Conservation (phyloP, 1,284 basidiomycete species). For the Mycocalia duriaeana region DNA sequence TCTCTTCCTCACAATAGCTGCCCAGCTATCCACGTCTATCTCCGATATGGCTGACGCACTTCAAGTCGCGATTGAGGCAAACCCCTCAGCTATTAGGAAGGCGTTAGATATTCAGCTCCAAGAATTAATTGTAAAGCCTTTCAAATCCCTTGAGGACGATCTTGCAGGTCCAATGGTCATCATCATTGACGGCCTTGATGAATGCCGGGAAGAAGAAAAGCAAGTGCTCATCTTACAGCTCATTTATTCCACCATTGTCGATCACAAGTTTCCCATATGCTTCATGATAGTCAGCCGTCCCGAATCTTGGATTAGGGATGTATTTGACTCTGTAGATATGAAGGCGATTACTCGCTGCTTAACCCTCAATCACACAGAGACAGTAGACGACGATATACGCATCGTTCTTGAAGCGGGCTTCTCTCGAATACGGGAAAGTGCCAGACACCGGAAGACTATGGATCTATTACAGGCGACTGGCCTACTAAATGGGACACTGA, state of each 20-base stretch:
- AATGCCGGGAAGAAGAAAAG: background rate
- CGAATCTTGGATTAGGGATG: background rate
- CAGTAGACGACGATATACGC: background rate
- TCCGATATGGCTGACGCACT: background rate
- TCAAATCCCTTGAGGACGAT: background rate
- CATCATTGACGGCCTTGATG: background rate
- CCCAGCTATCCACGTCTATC: background rate
- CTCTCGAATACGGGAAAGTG: background rate
- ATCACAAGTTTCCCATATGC: background rate
- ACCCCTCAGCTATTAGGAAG: background rate
- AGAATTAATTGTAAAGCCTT: background rate
- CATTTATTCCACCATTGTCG: background rate
- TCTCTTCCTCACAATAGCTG: background rate
- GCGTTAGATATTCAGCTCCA: background rate
- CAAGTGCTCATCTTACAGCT: background rate
- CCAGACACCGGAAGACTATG: background rate
- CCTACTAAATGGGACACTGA: background rate
- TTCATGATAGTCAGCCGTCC: background rate
- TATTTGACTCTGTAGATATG: background rate
- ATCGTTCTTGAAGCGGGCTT: background rate
- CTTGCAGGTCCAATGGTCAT: background rate
- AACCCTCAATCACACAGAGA: background rate
- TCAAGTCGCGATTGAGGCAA: background rate
- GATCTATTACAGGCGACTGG: background rate
- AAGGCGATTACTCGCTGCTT: background rate